Percentiles rank a stretch among this genome's conserved stretches.
Conservation (phyloP, 1,139 yeast species). For the Pichia sp. region DNA sequence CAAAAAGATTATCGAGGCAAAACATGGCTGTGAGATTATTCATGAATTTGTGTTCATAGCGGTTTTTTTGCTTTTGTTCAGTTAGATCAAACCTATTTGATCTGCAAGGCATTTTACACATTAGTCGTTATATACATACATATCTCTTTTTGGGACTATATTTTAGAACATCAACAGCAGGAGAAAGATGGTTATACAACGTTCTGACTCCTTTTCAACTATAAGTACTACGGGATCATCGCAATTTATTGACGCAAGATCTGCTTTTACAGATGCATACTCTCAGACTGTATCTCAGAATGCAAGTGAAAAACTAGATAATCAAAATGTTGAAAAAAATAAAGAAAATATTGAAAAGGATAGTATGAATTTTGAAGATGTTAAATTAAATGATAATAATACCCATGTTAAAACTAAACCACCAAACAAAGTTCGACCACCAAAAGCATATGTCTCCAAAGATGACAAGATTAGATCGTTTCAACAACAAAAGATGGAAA, state of each 20-base stretch:
- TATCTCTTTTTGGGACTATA: no score
- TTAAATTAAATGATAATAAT: slow-evolving; percentile 2
- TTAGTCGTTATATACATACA: no score
- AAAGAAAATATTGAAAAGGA: not conserved
- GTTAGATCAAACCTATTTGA: not conserved
- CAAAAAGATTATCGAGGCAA: not conserved
- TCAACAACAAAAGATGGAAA: not conserved
- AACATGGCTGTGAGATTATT: not conserved
- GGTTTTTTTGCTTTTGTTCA: not conserved
- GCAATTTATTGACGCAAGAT: slow-evolving; percentile 15
- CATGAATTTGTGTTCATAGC: not conserved
- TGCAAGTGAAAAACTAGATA: not conserved
- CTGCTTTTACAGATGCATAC: slow-evolving; percentile 9
- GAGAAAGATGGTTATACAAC: slow-evolving; percentile 2
- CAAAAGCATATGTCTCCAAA: slow-evolving; percentile 10
- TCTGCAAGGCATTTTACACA: no score
- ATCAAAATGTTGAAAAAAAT: not conserved
- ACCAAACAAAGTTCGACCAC: slow-evolving; percentile 6
- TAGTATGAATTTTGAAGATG: not conserved
- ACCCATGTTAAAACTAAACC: slow-evolving; percentile 10
- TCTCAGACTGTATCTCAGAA: not conserved
- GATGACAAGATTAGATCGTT: slow-evolving; percentile 10
- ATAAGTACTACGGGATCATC: slow-evolving; percentile 16
- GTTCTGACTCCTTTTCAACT: slow-evolving; percentile 10
- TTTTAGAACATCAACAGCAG: not conserved